These are phyloP conservation scores for Botrytis squamosa DNA, from an alignment of 2,329 filamentous ascomycete species.

Conservation along the genomic window DNA sequence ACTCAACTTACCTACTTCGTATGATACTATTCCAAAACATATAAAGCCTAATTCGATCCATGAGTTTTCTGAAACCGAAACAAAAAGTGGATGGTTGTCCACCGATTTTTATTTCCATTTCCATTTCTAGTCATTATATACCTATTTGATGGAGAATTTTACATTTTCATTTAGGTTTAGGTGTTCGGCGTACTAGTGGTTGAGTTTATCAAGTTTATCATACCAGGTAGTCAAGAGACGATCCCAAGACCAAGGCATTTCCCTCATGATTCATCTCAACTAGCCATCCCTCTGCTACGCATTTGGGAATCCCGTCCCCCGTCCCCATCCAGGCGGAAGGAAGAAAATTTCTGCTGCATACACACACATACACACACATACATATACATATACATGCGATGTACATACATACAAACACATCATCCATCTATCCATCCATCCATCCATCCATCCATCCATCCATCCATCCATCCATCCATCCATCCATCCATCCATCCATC, in stretches of 20 bases:
- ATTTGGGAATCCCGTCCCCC: background rate
- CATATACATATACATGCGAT: background rate
- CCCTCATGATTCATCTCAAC: background rate
- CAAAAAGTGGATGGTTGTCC: background rate
- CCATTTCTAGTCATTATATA: too few relatives aligned
- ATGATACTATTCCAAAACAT: background rate
- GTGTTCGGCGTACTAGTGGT: background rate
- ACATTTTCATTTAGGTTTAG: background rate
- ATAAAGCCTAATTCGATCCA: background rate
- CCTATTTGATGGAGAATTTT: too few relatives aligned
- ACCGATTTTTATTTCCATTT: too few relatives aligned
- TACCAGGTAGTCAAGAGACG: background rate
- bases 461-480: constrained; percentile 2
- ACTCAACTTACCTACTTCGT: background rate
- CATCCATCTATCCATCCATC: background rate
- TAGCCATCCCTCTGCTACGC: background rate
- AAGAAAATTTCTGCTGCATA: constrained; percentile 18
- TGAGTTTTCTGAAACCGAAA: background rate
- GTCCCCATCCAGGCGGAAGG: background rate
- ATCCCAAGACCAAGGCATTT: background rate
- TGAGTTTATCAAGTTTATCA: background rate
- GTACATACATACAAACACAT: background rate
- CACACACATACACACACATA: background rate
- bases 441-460: background rate
- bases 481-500: background rate